Evolutionary conservation across 306 rosid species (phyloP).

Genomic region (Quercus gilva): DNA sequence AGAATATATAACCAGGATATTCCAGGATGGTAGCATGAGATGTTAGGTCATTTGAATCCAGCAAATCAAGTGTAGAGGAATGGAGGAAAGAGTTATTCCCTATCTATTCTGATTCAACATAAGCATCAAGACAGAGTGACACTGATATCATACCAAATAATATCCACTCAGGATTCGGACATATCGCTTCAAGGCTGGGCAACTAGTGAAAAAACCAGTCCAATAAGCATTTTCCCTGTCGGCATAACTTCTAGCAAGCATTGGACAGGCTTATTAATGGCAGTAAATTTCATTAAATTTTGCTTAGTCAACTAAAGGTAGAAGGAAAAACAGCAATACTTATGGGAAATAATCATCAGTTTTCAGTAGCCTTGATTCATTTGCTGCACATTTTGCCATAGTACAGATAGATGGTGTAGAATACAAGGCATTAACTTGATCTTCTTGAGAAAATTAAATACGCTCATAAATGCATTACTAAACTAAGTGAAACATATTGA

Average conservation of each 20-base stretch:
- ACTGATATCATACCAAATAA: constrained; percentile 50
- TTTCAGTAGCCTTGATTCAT: constrained; percentile 80
- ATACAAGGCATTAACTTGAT: constrained; percentile 78
- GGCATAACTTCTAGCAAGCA: constrained; percentile 22
- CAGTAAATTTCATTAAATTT: too few relatives aligned
- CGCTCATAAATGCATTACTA: constrained; percentile 8
- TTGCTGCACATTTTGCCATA: constrained; percentile 68
- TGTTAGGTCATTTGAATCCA: background rate
- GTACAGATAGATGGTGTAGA: constrained; percentile 89
- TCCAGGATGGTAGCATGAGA: background rate
- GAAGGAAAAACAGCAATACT: constrained; percentile 13
- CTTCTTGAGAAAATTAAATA: constrained; percentile 52
- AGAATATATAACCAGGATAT: background rate
- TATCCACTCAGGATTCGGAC: too few relatives aligned
- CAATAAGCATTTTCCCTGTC: constrained; percentile 61
- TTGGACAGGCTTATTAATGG: too few relatives aligned
- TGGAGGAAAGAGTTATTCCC: background rate
- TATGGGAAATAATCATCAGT: constrained; percentile 88
- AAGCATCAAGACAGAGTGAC: background rate
- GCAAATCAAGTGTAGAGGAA: background rate
- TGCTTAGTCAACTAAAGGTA: too few relatives aligned
- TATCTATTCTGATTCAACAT: background rate
- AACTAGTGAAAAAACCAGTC: too few relatives aligned
- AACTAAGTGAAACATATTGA: background rate
- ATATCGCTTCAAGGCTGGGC: too few relatives aligned